phyloP scores from a whole-genome alignment of 768 basidiomycete species.

The Mycena indigotica region DNA sequence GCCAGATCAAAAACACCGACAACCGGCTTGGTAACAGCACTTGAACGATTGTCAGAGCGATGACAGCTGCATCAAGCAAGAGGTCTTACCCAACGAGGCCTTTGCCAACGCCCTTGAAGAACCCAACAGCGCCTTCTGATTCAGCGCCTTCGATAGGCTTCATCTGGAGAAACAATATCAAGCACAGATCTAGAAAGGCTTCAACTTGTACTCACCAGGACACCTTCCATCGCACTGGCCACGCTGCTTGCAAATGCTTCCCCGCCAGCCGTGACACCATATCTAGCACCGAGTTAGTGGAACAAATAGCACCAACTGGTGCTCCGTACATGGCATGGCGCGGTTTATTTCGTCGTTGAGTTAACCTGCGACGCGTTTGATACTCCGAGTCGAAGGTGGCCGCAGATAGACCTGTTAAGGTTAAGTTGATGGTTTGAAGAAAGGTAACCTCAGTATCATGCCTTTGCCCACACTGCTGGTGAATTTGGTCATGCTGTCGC shows the following conservation, averaged over 20 bases:
- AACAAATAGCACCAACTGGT: not conserved
- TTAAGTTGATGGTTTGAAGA: not conserved
- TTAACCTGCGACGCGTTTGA: conserved; percentile 85
- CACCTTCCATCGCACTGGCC: conserved; percentile 94
- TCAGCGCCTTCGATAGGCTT: conserved; percentile 98
- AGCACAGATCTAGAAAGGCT: not conserved
- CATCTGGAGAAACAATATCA: conserved; percentile 54
- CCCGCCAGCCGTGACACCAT: conserved; percentile 94
- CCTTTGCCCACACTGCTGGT: conserved; percentile 98
- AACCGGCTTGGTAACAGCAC: conserved; percentile 93
- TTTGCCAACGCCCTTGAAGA: conserved; percentile 97
- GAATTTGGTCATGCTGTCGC: conserved; percentile 96
- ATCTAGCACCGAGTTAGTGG: conserved; percentile 46
- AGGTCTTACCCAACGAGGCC: conserved; percentile 83
- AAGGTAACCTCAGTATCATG: conserved; percentile 27
- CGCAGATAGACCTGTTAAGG: conserved; percentile 77
- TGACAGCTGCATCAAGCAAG: not conserved
- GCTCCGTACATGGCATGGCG: conserved; percentile 87
- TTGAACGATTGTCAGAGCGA: conserved; percentile 33
- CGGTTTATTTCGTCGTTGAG: conserved; percentile 90
- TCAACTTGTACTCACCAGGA: conserved; percentile 62
- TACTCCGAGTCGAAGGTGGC: conserved; percentile 97
- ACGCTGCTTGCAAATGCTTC: conserved; percentile 93
- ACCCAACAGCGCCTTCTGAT: conserved; percentile 88
- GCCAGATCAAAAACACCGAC: conserved; percentile 97